Conservation (phyloP, 2,329 filamentous ascomycete genomes). For the Emydomyces testavorans region DNA sequence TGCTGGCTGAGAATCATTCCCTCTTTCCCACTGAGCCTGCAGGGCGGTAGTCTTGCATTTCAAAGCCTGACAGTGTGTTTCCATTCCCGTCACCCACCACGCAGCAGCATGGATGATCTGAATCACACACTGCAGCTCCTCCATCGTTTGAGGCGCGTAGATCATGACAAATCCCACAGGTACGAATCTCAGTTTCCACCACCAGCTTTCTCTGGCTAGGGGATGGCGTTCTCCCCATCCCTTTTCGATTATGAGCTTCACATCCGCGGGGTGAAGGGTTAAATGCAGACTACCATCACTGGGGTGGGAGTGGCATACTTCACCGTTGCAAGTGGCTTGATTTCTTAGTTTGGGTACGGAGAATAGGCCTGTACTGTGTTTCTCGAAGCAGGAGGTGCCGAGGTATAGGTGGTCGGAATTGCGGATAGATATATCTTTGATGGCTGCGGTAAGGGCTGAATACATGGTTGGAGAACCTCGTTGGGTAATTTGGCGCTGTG, state of each 20-base stretch:
- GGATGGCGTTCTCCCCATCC: conserved; percentile 67
- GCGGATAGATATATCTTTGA: conserved; percentile 42
- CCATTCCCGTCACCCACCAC: conserved; percentile 43
- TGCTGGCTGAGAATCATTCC: neutral
- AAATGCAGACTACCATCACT: conserved; percentile 68
- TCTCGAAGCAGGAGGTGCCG: conserved; percentile 66
- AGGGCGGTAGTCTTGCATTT: neutral
- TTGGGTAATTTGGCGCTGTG: conserved; percentile 68
- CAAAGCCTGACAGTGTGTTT: conserved; percentile 8
- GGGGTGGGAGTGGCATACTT: conserved; percentile 69
- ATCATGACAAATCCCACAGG: conserved; percentile 68
- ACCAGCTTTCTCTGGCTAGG: conserved; percentile 44
- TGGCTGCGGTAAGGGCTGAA: conserved; percentile 41
- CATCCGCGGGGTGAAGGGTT: conserved; percentile 68
- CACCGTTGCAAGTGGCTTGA: conserved; percentile 46
- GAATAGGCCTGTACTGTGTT: conserved; percentile 68
- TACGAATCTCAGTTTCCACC: conserved; percentile 56
- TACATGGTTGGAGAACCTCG: conserved; percentile 46
- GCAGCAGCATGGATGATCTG: conserved; percentile 62
- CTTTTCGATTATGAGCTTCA: conserved; percentile 56
- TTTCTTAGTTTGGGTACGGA: conserved; percentile 33
- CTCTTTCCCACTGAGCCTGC: neutral
- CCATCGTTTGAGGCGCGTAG: conserved; percentile 61
- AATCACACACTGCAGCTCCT: conserved; percentile 56
- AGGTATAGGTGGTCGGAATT: conserved; percentile 44